phyloP scores from a whole-genome alignment of 176 grass and related monocot species.

The maize (Zea mays) region DNA sequence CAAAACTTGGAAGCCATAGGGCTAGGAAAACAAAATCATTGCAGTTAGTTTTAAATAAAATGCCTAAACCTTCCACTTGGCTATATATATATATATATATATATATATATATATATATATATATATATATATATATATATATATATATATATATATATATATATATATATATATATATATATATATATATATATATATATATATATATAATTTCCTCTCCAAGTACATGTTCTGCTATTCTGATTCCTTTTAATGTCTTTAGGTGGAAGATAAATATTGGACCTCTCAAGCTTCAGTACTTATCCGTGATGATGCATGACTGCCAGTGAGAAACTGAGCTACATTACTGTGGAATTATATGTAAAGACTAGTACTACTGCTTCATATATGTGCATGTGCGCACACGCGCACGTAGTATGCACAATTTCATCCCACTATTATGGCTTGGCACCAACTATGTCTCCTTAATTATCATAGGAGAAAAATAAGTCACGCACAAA shows the following conservation, averaged over 20 bases:
- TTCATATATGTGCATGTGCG: constrained; percentile 5
- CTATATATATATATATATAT: neutral
- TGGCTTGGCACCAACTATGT: neutral
- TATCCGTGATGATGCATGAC: neutral
- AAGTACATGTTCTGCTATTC: neutral
- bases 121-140: too few species aligned
- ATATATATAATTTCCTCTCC: neutral
- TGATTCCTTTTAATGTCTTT: constrained; percentile 11
- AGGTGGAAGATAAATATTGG: constrained; percentile 50
- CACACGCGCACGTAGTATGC: neutral
- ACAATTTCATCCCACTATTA: constrained; percentile 26
- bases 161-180: too few species aligned
- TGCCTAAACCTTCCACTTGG: neutral
- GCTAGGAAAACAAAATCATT: neutral
- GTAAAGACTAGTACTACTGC: constrained; percentile 11
- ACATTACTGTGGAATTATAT: constrained; percentile 22
- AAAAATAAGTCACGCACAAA: neutral
- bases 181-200: too few species aligned
- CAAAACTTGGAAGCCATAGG: neutral
- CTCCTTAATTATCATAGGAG: neutral
- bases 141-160: too few species aligned
- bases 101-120: too few species aligned
- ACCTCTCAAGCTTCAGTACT: neutral
- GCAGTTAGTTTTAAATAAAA: neutral
- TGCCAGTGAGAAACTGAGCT: constrained; percentile 7